Evolutionary conservation across 176 grass and related monocot species (phyloP).

Genomic region (Hordeum marinum): DNA sequence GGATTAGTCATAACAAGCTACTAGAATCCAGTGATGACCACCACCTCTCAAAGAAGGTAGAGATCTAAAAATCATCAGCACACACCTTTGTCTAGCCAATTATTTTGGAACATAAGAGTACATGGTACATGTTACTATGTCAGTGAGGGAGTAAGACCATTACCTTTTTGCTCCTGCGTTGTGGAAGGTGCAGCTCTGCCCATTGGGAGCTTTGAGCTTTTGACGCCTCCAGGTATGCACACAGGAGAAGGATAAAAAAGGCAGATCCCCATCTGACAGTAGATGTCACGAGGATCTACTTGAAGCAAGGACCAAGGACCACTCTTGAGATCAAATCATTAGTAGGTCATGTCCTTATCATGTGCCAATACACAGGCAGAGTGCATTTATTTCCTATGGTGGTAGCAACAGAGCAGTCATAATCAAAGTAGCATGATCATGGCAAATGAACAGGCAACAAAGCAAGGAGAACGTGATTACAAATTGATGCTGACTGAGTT

Average conservation of each 20-base stretch:
- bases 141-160: background rate
- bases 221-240: background rate
- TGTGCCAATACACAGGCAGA: slow-evolving; percentile 18
- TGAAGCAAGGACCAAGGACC: slow-evolving; percentile 37
- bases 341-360: slow-evolving; percentile 37
- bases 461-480: background rate
- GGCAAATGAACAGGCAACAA: slow-evolving; percentile 1
- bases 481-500: slow-evolving; percentile 1
- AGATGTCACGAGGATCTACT: slow-evolving; percentile 20
- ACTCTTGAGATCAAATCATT: slow-evolving; percentile 68
- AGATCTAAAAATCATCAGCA: background rate
- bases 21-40: slow-evolving; percentile 31
- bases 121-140: background rate
- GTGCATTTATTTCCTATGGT: slow-evolving; percentile 43
- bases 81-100: background rate
- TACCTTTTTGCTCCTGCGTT: background rate
- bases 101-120: background rate
- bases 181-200: background rate
- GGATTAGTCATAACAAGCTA: background rate
- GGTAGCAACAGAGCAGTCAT: slow-evolving; percentile 30
- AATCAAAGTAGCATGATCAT: slow-evolving; percentile 9
- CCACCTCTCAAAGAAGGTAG: background rate
- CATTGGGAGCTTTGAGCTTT: background rate
- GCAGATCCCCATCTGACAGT: background rate
- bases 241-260: background rate